Percentiles rank a stretch among this genome's conserved stretches.
Conservation (phyloP, 108 stramenopile species). For the Parmales sp. region DNA sequence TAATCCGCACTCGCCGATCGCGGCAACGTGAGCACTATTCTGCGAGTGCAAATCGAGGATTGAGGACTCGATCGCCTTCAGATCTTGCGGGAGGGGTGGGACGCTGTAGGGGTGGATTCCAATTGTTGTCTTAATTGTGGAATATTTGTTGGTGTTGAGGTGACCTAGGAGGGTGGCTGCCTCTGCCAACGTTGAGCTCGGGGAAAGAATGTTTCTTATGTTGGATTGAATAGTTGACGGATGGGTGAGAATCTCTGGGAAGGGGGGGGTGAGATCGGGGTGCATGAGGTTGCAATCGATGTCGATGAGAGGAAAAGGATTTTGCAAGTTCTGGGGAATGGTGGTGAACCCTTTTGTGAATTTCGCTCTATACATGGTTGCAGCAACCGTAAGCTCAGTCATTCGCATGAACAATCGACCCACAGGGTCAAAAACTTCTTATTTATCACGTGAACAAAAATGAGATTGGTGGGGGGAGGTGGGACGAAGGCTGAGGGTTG, state of each 20-base stretch:
- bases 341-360: too few species aligned
- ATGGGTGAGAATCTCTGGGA: neutral
- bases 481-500: too few species aligned
- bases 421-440: too few species aligned
- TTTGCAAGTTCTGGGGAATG: too few species aligned
- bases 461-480: too few species aligned
- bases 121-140: neutral
- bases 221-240: neutral
- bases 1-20: neutral
- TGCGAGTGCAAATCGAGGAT: neutral
- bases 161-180: neutral
- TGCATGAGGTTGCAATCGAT: conserved; percentile 3
- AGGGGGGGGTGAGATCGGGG: conserved; percentile 8
- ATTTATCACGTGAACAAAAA: too few species aligned
- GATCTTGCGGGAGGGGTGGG: neutral
- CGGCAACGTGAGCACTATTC: neutral
- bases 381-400: too few species aligned
- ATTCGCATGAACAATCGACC: too few species aligned
- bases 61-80: neutral
- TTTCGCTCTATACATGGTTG: too few species aligned
- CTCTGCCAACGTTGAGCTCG: neutral
- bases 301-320: neutral
- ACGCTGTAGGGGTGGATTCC: conserved; percentile 6
- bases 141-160: neutral
- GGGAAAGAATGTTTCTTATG: neutral